phyloP scores from a whole-genome alignment of 176 grass and related monocot species.

The Chrysopogon serrulatus region DNA sequence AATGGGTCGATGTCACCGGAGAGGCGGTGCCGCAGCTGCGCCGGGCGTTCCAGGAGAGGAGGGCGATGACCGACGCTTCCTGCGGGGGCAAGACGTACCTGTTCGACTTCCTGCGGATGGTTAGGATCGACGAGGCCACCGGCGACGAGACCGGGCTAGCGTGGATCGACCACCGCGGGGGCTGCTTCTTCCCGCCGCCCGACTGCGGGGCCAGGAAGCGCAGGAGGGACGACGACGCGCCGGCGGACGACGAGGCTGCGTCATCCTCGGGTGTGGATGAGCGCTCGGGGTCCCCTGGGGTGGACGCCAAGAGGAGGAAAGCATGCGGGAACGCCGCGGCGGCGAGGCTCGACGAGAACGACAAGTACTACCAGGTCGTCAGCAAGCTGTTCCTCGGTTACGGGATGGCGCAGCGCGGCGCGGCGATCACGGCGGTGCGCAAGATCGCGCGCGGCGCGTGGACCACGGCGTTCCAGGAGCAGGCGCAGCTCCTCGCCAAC shows the following conservation, averaged over 20 bases:
- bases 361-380: conserved; percentile 58
- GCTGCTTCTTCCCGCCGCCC: conserved; percentile 62
- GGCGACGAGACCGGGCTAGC: conserved; percentile 38
- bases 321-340: conserved; percentile 8
- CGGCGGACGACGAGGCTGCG: neutral
- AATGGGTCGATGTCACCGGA: conserved; percentile 45
- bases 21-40: conserved; percentile 30
- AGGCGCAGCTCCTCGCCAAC: conserved; percentile 33
- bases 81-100: conserved; percentile 24
- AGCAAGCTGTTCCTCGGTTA: conserved; percentile 54
- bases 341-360: conserved; percentile 23
- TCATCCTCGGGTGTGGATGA: conserved; percentile 40
- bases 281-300: conserved; percentile 18
- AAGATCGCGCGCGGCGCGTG: conserved; percentile 39
- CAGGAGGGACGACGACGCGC: neutral
- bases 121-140: conserved; percentile 43
- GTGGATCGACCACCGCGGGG: conserved; percentile 78
- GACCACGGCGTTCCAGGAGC: conserved; percentile 42
- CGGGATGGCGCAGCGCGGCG: conserved; percentile 23
- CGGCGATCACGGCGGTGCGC: conserved; percentile 54
- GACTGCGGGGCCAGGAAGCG: neutral
- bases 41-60: conserved; percentile 36
- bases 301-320: neutral
- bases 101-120: conserved; percentile 72
- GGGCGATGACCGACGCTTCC: conserved; percentile 13